Evolutionary conservation across 2,329 filamentous ascomycete genomes (phyloP).

Genomic region (Calcarisporium arbuscula): DNA sequence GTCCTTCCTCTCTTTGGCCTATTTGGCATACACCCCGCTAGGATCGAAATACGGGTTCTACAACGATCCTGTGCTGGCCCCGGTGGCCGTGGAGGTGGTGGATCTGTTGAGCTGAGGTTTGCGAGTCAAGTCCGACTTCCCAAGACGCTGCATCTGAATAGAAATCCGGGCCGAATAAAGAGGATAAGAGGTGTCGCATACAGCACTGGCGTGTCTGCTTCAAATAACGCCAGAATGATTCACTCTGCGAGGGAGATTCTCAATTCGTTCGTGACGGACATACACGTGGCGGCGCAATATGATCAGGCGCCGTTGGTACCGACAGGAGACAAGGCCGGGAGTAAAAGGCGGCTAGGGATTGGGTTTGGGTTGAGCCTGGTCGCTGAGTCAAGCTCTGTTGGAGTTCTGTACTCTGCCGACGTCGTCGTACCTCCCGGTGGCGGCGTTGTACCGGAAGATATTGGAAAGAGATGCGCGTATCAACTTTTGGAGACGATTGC

Average conservation of each 20-base stretch:
- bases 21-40: conserved; percentile 74
- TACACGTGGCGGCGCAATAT: conserved; percentile 80
- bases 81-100: conserved; percentile 73
- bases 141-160: conserved; percentile 82
- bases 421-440: conserved; percentile 68
- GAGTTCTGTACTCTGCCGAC: conserved; percentile 84
- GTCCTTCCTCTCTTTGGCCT: conserved; percentile 83
- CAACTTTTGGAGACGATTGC: conserved; percentile 80
- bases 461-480: conserved; percentile 81
- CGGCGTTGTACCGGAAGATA: conserved; percentile 80
- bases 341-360: conserved; percentile 66
- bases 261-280: conserved; percentile 80
- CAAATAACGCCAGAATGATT: conserved; percentile 94
- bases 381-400: conserved; percentile 77
- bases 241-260: conserved; percentile 80
- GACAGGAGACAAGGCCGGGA: conserved; percentile 46
- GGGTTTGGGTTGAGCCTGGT: conserved; percentile 89
- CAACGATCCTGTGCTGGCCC: conserved; percentile 71
- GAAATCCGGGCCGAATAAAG: conserved; percentile 79
- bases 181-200: conserved; percentile 90
- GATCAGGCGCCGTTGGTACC: conserved; percentile 56
- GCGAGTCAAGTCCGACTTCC: conserved; percentile 89
- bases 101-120: conserved; percentile 89
- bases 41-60: conserved; percentile 80
- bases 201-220: conserved; percentile 82